phyloP scores from a whole-genome alignment of 169 alveolate species.

The Plasmodium vinckei region DNA sequence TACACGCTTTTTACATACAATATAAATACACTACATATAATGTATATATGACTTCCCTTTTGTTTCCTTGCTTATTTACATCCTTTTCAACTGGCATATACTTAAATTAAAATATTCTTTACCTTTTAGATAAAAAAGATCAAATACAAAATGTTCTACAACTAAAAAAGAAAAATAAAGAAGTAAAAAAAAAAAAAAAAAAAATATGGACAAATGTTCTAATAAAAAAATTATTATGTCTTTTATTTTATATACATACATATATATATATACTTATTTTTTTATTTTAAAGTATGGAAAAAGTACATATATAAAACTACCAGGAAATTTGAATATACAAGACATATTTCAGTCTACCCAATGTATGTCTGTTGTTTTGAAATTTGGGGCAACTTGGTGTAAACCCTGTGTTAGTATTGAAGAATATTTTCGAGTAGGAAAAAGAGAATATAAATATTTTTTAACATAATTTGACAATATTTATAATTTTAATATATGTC shows the following conservation, averaged over 20 bases:
- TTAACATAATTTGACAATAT: background rate
- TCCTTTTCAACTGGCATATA: background rate
- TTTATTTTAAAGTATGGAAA: constrained; percentile 10
- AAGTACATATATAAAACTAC: constrained; percentile 30
- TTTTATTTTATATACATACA: background rate
- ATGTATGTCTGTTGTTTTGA: constrained; percentile 28
- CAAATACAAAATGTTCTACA: constrained; percentile 32
- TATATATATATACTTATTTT: too few species aligned
- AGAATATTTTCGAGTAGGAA: constrained; percentile 39
- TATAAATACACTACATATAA: background rate
- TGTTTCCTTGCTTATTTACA: constrained; percentile 4
- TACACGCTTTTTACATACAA: background rate
- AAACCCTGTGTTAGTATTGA: constrained; percentile 48
- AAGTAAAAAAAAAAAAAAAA: constrained; percentile 14
- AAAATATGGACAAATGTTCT: background rate
- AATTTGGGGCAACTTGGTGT: constrained; percentile 70
- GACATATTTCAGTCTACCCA: constrained; percentile 30
- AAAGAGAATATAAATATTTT: constrained; percentile 2
- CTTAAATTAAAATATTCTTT: background rate
- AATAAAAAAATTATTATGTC: background rate
- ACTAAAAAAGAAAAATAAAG: constrained; percentile 29
- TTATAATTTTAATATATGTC: background rate
- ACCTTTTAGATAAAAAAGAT: constrained; percentile 4
- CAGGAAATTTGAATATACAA: constrained; percentile 4
- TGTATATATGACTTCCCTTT: background rate